Conservation (phyloP, 805 yeast species). For the Yamadazyma tumulicola region DNA sequence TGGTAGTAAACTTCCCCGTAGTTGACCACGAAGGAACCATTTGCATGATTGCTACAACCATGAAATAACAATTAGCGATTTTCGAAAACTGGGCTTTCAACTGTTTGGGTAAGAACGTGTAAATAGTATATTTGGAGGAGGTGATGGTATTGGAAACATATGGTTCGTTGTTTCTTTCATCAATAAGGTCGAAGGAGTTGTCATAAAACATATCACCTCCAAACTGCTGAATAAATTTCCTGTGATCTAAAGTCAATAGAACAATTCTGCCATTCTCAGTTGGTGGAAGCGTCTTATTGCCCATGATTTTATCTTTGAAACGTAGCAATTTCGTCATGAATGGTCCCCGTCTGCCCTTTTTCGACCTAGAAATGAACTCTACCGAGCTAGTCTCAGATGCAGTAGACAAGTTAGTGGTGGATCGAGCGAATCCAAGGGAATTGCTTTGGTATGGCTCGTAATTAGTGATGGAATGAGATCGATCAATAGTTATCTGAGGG, state of each 20-base stretch:
- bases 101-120: slow-evolving; percentile 85
- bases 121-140: slow-evolving; percentile 79
- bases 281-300: slow-evolving; percentile 45
- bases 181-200: slow-evolving; percentile 32
- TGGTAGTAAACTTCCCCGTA: slow-evolving; percentile 93
- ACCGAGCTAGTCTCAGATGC: slow-evolving; percentile 16
- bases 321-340: slow-evolving; percentile 13
- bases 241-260: slow-evolving; percentile 54
- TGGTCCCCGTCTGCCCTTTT: slow-evolving; percentile 11
- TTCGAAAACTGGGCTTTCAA: slow-evolving; percentile 88
- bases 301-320: slow-evolving; percentile 39
- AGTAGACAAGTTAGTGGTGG: slow-evolving; percentile 22
- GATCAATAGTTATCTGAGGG: slow-evolving; percentile 23
- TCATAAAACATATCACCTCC: slow-evolving; percentile 26
- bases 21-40: slow-evolving; percentile 98
- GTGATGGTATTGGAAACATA: slow-evolving; percentile 70
- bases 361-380: slow-evolving; percentile 17
- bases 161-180: slow-evolving; percentile 63
- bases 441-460: slow-evolving; percentile 11
- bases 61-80: slow-evolving; percentile 85
- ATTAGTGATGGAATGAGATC: slow-evolving; percentile 2
- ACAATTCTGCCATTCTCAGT: slow-evolving; percentile 70
- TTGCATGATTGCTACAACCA: slow-evolving; percentile 87
- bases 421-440: slow-evolving; percentile 14
- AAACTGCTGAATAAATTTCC: slow-evolving; percentile 19